Conservation (phyloP, 2,329 filamentous ascomycete species). For the Leptographium wingfieldii region DNA sequence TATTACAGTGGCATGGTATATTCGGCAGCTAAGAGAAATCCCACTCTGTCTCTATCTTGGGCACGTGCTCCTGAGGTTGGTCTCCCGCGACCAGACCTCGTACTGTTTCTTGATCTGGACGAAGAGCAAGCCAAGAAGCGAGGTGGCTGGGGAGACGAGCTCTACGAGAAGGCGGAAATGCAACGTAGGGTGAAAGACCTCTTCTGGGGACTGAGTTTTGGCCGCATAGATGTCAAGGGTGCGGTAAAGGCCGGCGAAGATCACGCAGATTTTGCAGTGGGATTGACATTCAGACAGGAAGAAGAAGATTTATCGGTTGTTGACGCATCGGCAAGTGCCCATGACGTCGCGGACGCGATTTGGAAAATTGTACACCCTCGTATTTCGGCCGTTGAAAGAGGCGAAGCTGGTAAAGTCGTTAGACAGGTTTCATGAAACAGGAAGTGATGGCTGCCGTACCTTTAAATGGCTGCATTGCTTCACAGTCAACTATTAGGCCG, state of each 20-base stretch:
- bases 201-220: slow-evolving; percentile 42
- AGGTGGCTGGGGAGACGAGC: slow-evolving; percentile 80
- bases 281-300: slow-evolving; percentile 31
- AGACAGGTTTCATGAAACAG: slow-evolving; percentile 26
- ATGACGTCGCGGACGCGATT: slow-evolving; percentile 43
- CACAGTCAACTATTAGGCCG: too few species aligned
- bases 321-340: slow-evolving; percentile 39
- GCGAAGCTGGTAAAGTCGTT: slow-evolving; percentile 32
- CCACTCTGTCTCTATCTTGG: slow-evolving; percentile 60
- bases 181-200: slow-evolving; percentile 66
- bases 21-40: slow-evolving; percentile 73
- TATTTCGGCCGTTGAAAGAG: slow-evolving; percentile 35
- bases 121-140: slow-evolving; percentile 58
- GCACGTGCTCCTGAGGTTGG: slow-evolving; percentile 75
- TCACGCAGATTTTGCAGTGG: slow-evolving; percentile 7
- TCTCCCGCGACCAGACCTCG: slow-evolving; percentile 74
- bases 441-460: too few species aligned
- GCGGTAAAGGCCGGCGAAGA: neutral
- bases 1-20: slow-evolving; percentile 94
- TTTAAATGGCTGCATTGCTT: neutral
- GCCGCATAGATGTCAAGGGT: slow-evolving; percentile 11
- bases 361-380: slow-evolving; percentile 37
- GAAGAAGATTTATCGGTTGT: slow-evolving; percentile 41
- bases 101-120: slow-evolving; percentile 75
- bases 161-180: slow-evolving; percentile 77